phyloP scores from a whole-genome alignment of 1,139 yeast genomes.

The Suzukiozyma palmioleophila region DNA sequence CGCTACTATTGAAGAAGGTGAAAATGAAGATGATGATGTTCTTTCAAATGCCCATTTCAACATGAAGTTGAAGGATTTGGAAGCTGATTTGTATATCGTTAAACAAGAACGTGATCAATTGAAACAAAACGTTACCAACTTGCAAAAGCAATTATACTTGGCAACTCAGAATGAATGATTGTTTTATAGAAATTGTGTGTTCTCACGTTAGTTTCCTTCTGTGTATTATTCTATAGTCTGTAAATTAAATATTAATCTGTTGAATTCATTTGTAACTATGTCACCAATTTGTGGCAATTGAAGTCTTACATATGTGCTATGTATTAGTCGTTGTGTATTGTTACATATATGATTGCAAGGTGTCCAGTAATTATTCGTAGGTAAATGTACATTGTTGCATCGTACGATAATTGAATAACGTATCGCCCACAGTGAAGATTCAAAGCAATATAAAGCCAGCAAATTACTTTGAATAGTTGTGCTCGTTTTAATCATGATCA shows the following conservation, averaged over 20 bases:
- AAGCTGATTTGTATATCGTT: slow-evolving; percentile 76
- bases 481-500: neutral
- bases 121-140: slow-evolving; percentile 55
- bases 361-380: too few species aligned
- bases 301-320: too few species aligned
- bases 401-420: too few species aligned
- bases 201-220: neutral
- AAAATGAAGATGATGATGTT: slow-evolving; percentile 44
- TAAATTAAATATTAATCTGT: neutral
- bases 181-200: neutral
- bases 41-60: slow-evolving; percentile 65
- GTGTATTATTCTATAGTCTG: neutral
- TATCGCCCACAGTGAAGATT: too few species aligned
- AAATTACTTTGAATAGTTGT: neutral
- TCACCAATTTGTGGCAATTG: too few species aligned
- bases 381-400: too few species aligned
- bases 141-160: slow-evolving; percentile 55
- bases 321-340: too few species aligned
- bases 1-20: slow-evolving; percentile 15
- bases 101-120: slow-evolving; percentile 82
- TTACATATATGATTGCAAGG: too few species aligned
- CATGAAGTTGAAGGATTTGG: slow-evolving; percentile 74
- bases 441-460: neutral
- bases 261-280: neutral
- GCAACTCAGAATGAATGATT: slow-evolving; percentile 11